phyloP scores from a whole-genome alignment of 2,329 filamentous ascomycete species.

The Trichoderma breve region DNA sequence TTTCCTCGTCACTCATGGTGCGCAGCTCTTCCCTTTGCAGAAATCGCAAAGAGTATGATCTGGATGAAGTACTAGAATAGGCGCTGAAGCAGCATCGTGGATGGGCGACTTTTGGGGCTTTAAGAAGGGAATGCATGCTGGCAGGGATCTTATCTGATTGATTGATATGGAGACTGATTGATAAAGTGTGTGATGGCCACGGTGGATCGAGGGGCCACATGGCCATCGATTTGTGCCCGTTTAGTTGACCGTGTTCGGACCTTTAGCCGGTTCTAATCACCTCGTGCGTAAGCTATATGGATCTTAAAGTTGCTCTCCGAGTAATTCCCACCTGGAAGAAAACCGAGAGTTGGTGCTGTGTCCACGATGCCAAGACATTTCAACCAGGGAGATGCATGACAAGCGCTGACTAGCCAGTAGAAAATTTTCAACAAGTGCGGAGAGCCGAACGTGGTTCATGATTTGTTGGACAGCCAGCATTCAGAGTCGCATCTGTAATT shows the following conservation, averaged over 20 bases:
- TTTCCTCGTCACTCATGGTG: conserved; percentile 11
- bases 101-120: not conserved
- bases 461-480: not conserved
- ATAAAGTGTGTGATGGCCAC: not conserved
- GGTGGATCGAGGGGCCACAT: conserved; percentile 13
- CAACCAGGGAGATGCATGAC: conserved; percentile 11
- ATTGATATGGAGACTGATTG: conserved; percentile 9
- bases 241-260: not conserved
- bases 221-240: not conserved
- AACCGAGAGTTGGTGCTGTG: not conserved
- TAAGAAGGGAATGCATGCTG: not conserved
- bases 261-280: not conserved
- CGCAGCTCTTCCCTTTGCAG: not conserved
- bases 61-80: not conserved
- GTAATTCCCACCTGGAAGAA: not conserved
- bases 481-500: not conserved
- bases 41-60: not conserved
- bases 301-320: not conserved
- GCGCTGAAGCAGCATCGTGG: not conserved
- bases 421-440: not conserved
- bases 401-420: conserved; percentile 3
- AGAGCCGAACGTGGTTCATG: not conserved
- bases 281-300: not conserved
- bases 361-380: not conserved
- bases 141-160: conserved; percentile 17